These are phyloP conservation scores for Alternaria metachromatica DNA, from an alignment of 2,329 filamentous ascomycete genomes.

Conservation along the genomic window DNA sequence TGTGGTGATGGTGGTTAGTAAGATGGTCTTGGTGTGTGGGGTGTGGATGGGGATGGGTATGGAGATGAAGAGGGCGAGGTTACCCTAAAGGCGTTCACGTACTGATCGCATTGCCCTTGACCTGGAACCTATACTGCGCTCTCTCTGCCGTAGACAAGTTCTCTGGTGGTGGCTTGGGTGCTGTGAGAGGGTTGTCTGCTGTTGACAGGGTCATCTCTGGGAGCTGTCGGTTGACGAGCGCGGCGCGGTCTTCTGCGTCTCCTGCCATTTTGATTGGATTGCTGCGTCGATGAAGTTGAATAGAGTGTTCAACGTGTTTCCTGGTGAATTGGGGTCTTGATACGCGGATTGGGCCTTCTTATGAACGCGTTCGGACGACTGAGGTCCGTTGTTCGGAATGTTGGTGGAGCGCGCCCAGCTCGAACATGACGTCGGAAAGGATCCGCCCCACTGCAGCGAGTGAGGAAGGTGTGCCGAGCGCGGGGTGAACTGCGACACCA, in stretches of 20 bases:
- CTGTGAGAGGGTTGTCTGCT: constrained; percentile 51
- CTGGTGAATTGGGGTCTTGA: no score
- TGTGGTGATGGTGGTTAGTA: constrained; percentile 20
- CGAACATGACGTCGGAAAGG: constrained; percentile 17
- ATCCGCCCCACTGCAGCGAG: constrained; percentile 9
- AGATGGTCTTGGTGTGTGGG: not conserved
- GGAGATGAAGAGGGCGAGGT: constrained; percentile 8
- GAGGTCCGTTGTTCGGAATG: constrained; percentile 12
- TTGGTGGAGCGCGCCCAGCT: constrained; percentile 13
- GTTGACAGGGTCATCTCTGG: constrained; percentile 60
- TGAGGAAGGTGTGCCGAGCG: constrained; percentile 8
- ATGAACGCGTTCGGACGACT: constrained; percentile 18
- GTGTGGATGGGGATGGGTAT: not conserved
- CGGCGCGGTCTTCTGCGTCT: constrained; percentile 50
- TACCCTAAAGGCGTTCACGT: constrained; percentile 38
- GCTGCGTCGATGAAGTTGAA: no score
- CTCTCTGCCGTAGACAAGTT: constrained; percentile 51
- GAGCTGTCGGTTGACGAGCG: constrained; percentile 53
- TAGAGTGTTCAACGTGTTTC: no score
- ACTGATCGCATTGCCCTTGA: constrained; percentile 62
- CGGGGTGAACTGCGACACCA: not conserved
- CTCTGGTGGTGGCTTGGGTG: constrained; percentile 53
- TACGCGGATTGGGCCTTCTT: not conserved
- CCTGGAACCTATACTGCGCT: constrained; percentile 58
- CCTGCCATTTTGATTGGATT: constrained; percentile 38